Evolutionary conservation across 2,329 filamentous ascomycete species (phyloP), one percentile per base, ranked within the genome.

Genomic region (Alternaria panax): DNA sequence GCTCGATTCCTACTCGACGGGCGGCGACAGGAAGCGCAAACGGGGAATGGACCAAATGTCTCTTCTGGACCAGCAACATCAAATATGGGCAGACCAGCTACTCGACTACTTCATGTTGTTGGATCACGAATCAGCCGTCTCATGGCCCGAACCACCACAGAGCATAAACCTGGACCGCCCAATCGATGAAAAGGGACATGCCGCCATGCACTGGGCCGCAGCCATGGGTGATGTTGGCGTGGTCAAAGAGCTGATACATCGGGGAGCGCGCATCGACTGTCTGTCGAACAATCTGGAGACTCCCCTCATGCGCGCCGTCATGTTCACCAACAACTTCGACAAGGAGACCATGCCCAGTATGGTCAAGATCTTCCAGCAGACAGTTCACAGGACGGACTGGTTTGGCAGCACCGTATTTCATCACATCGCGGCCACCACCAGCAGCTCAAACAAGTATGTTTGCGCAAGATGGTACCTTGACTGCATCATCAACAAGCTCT

Each of bases 271-370:
- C 61, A 83, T 92, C 16, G 87, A 88, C 28, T 88, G 89, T 3
- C 85, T 90, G 61, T 88, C 88, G 1, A 85, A 81, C 62, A 81
- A 80, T 54, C 80, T 83, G 36, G 94, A 98, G 79, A 98, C 95
- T 0, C 94, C 95, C 0, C 86, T 99, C 34, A 97, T 99, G 87
- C 90, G 93, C 42, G 91, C 92, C 6, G 93, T 98, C 56, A 87
- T 96, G 74, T 99, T 98, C 78, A 98, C 94, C 45, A 99, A 99
- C 78, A 97, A 95, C 76, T 95, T 90, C 77, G 95, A 98, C 77
- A 96, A 95, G 80, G 88, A 92, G 67, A 93, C 92, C 0, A 97
- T 98, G 80, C 91, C 92, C 0, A 86, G 86, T 22, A 88, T 99
- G 56, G 88, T 97, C 69, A 90, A 91, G 66, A 88, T 97, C 64